phyloP scores from a whole-genome alignment of 1,139 yeast genomes.

The Saccharomyces hybrid region DNA sequence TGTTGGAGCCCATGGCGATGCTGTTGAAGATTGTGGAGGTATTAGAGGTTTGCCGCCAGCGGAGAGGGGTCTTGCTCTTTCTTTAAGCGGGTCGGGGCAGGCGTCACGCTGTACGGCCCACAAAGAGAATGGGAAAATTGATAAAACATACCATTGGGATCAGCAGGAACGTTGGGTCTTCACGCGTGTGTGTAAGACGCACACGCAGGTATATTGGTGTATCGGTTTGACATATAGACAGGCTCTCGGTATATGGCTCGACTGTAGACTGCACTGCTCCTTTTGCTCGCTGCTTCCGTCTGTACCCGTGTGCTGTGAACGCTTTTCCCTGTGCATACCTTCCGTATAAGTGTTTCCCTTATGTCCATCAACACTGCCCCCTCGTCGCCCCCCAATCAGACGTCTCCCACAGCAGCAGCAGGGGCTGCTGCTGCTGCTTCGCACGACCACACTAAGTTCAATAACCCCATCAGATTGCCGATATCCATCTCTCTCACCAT shows the following conservation, averaged over 20 bases:
- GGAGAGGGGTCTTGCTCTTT: not conserved
- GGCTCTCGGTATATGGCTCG: not conserved
- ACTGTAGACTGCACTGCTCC: not conserved
- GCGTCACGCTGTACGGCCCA: not conserved
- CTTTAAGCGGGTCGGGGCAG: not conserved
- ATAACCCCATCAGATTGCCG: not conserved
- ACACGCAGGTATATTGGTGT: not conserved
- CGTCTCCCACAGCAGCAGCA: not conserved
- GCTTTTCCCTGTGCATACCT: not conserved
- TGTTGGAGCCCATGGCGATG: not conserved
- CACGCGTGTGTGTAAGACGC: not conserved
- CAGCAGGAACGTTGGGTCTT: slow-evolving; percentile 3
- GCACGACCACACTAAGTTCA: not conserved
- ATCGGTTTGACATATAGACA: not conserved
- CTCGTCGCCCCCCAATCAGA: not conserved
- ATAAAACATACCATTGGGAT: slow-evolving; percentile 5
- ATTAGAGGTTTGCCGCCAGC: not conserved
- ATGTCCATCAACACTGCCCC: not conserved
- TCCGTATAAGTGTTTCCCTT: not conserved
- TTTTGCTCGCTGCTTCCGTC: not conserved
- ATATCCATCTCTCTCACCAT: not conserved
- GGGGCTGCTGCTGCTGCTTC: not conserved
- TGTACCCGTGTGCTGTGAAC: not conserved
- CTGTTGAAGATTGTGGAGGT: not conserved
- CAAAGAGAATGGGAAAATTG: slow-evolving; percentile 1